These are phyloP conservation scores for Ascoidea rubescens DNA, from an alignment of 805 yeast species.

Conservation along the genomic window DNA sequence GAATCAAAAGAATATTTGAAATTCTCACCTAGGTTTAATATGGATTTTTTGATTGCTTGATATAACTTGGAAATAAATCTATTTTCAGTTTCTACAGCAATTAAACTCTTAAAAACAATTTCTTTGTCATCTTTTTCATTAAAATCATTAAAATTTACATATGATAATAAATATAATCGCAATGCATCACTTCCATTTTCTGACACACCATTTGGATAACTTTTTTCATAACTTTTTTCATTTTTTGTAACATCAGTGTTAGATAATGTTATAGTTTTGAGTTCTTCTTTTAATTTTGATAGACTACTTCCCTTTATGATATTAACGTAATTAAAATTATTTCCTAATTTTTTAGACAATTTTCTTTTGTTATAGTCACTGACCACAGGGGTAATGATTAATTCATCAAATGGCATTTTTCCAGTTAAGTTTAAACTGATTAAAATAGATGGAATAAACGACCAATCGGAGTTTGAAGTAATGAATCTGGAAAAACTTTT, in stretches of 20 bases:
- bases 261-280: slow-evolving; percentile 73
- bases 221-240: slow-evolving; percentile 69
- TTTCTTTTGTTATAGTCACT: slow-evolving; percentile 99
- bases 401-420: slow-evolving; percentile 84
- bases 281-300: slow-evolving; percentile 64
- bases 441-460: slow-evolving; percentile 96
- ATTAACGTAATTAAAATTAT: slow-evolving; percentile 91
- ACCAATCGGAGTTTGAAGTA: slow-evolving; percentile 97
- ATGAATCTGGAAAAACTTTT: slow-evolving; percentile 78
- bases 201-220: slow-evolving; percentile 95
- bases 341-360: slow-evolving; percentile 96
- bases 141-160: no score
- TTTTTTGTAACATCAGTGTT: slow-evolving; percentile 82
- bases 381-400: slow-evolving; percentile 94
- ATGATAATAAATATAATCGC: slow-evolving; percentile 36
- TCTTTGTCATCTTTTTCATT: slow-evolving; percentile 36
- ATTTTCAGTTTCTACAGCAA: slow-evolving; percentile 92
- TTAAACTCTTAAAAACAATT: slow-evolving; percentile 85
- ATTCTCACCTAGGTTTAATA: slow-evolving; percentile 83
- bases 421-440: slow-evolving; percentile 86
- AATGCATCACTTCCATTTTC: slow-evolving; percentile 99
- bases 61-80: slow-evolving; percentile 98
- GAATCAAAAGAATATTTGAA: slow-evolving; percentile 58
- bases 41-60: slow-evolving; percentile 95
- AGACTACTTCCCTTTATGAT: slow-evolving; percentile 82